These are phyloP conservation scores for Talaromyces borbonicus DNA, from an alignment of 495 filamentous ascomycete species.

Conservation along the genomic window DNA sequence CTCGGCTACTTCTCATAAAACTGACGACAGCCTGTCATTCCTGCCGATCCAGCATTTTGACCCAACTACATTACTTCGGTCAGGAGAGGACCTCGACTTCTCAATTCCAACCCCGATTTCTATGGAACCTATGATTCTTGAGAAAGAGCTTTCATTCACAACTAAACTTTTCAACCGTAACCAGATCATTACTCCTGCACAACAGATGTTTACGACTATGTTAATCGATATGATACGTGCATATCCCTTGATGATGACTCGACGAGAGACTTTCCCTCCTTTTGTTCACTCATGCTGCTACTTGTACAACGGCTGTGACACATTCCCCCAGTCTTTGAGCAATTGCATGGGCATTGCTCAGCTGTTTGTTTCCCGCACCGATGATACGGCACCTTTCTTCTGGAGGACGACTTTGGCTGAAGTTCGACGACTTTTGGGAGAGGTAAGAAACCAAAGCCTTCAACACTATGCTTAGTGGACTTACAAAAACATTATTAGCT, in stretches of 20 bases:
- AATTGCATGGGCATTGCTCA: slow-evolving; percentile 8
- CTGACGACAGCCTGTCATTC: too few species aligned
- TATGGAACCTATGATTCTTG: too few species aligned
- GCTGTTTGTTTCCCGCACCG: not conserved
- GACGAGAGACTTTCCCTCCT: slow-evolving; percentile 6
- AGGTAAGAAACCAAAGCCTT: not conserved
- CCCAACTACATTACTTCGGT: too few species aligned
- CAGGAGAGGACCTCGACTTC: not conserved
- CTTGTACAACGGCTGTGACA: not conserved
- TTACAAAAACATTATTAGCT: not conserved
- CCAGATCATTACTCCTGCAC: not conserved
- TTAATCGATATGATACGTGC: slow-evolving; percentile 3
- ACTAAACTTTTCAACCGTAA: not conserved
- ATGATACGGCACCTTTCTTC: slow-evolving; percentile 3
- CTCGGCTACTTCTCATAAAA: too few species aligned
- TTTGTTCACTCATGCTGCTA: slow-evolving; percentile 3
- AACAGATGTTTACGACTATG: slow-evolving; percentile 1
- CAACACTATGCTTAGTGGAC: not conserved
- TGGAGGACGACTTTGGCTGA: slow-evolving; percentile 4
- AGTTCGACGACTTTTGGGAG: not conserved
- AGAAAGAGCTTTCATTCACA: not conserved
- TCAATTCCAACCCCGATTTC: not conserved
- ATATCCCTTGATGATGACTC: slow-evolving; percentile 7
- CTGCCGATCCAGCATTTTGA: too few species aligned
- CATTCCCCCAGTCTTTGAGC: slow-evolving; percentile 1